phyloP scores from a whole-genome alignment of 768 basidiomycete genomes.

The Boletus fagicola region DNA sequence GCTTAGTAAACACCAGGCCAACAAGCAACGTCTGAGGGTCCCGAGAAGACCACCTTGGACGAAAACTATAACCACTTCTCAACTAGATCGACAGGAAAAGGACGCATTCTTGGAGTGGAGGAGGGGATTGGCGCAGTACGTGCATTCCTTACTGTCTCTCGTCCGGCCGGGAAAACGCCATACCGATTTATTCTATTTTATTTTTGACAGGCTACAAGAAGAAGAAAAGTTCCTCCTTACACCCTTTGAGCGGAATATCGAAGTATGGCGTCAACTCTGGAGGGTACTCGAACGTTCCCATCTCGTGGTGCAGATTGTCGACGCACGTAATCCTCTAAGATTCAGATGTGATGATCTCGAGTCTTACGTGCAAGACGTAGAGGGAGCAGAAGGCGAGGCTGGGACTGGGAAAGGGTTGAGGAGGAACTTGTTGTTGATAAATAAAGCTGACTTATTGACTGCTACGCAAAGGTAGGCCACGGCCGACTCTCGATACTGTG shows the following conservation, averaged over 20 bases:
- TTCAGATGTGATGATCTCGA: slow-evolving; percentile 94
- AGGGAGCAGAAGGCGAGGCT: slow-evolving; percentile 75
- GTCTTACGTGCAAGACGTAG: slow-evolving; percentile 79
- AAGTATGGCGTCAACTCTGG: slow-evolving; percentile 99
- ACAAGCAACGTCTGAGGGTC: slow-evolving; percentile 75
- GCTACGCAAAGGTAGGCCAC: slow-evolving; percentile 70
- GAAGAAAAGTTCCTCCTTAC: slow-evolving; percentile 85
- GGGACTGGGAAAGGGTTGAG: slow-evolving; percentile 74
- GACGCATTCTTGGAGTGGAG: slow-evolving; percentile 93
- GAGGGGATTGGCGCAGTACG: slow-evolving; percentile 85
- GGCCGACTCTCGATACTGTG: not conserved
- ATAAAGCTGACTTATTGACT: slow-evolving; percentile 93
- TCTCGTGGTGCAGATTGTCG: slow-evolving; percentile 92
- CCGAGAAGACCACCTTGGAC: slow-evolving; percentile 91
- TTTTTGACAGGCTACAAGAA: slow-evolving; percentile 70
- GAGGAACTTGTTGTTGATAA: slow-evolving; percentile 80
- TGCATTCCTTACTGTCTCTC: slow-evolving; percentile 15
- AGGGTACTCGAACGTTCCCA: slow-evolving; percentile 94
- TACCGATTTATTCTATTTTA: not conserved
- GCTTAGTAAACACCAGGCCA: slow-evolving; percentile 68
- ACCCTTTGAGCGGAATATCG: slow-evolving; percentile 95
- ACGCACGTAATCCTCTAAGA: slow-evolving; percentile 89
- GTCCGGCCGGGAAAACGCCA: not conserved
- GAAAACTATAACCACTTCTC: slow-evolving; percentile 67
- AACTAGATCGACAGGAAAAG: slow-evolving; percentile 88